Evolutionary conservation across 148 eudicot species (phyloP), one percentile per base, ranked within the genome.

Genomic region (Chenopodium berlandieri): DNA sequence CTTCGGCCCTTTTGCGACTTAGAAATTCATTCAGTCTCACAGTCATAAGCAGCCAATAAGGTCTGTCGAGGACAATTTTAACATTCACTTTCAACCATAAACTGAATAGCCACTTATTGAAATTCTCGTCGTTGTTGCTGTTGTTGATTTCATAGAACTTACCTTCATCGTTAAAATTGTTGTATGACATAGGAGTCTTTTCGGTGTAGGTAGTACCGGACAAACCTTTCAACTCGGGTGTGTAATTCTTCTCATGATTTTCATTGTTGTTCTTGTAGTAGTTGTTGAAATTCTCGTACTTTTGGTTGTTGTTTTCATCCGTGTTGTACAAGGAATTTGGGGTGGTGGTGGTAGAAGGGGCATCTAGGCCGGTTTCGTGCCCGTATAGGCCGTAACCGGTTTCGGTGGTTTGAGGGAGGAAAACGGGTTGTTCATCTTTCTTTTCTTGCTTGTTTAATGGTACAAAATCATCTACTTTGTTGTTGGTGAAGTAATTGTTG

Each of bases 361-460:
- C 81, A 71, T 88, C 82, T 44, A 84, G 86, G 77, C 91, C 92
- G 32, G 92, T 75, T 52, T 91, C 92, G 44, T 91, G 92, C 75
- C 93, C 92, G 46, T 83, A 90, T 8, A 90, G 88, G 87, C 95
- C 95, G 79, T 89, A 93, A 73, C 91, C 87, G 58, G 77, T 78
- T 78, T 87, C 86, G 58, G 86, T 78, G 67, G 89, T 85, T 76
- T 90, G 82, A 40, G 92, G 93, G 76, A 85, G 46, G 85, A 90
- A 89, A 76, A 31, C 82, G 66, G 92, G 94, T 31, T 89, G 86
- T 72, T 86, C 83, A 48, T 88, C 75, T 30, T 23, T 58, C 64
- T 84, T 47, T 67, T 82, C 46, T 75, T 72, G 88, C 66, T 85
- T 78, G 63, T 44, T 44, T 32, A 78, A 23, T 65, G 65, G 77